Conservation (phyloP, 2,329 filamentous ascomycete species). For the Chaetomium sp. region DNA sequence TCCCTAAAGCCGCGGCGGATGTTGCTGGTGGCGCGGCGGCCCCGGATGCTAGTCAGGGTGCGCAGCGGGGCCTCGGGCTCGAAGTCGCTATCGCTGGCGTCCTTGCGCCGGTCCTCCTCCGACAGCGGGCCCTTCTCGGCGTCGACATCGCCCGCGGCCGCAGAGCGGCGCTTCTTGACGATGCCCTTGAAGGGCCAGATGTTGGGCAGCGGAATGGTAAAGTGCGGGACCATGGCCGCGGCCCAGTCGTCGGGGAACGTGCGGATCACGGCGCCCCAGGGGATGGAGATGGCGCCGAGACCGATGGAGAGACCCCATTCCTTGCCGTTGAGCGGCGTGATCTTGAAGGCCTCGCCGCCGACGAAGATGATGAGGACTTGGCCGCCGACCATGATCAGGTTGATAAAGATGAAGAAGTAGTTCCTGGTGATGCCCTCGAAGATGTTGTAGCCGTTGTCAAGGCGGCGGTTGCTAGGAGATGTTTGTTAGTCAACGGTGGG, state of each 20-base stretch:
- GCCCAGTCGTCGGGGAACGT: slow-evolving; percentile 67
- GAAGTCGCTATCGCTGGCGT: slow-evolving; percentile 18
- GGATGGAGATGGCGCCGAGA: slow-evolving; percentile 73
- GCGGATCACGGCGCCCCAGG: slow-evolving; percentile 72
- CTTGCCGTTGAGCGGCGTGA: slow-evolving; percentile 60
- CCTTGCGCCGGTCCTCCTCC: slow-evolving; percentile 1
- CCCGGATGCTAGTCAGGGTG: slow-evolving; percentile 35
- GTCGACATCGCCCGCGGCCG: slow-evolving; percentile 9
- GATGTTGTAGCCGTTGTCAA: slow-evolving; percentile 87
- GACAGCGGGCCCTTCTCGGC: slow-evolving; percentile 13
- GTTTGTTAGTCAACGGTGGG: slow-evolving; percentile 32
- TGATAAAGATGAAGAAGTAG: slow-evolving; percentile 80
- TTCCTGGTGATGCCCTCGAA: slow-evolving; percentile 80
- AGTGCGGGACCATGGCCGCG: slow-evolving; percentile 25
- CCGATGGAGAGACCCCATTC: slow-evolving; percentile 86
- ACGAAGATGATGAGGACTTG: slow-evolving; percentile 85
- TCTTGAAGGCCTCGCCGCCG: slow-evolving; percentile 74
- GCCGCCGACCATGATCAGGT: slow-evolving; percentile 77
- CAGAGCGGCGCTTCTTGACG: slow-evolving; percentile 10
- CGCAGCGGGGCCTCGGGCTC: slow-evolving; percentile 31
- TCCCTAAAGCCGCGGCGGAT: slow-evolving; percentile 34
- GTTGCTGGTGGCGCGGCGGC: slow-evolving; percentile 34
- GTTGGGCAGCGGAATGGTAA: slow-evolving; percentile 33
- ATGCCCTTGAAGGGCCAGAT: slow-evolving; percentile 27
- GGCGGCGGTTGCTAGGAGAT: slow-evolving; percentile 64